Percentiles rank a stretch among this genome's conserved stretches.
Evolutionary conservation across 2,329 filamentous ascomycete species (phyloP).

Genomic region (Colletotrichum truncatum): DNA sequence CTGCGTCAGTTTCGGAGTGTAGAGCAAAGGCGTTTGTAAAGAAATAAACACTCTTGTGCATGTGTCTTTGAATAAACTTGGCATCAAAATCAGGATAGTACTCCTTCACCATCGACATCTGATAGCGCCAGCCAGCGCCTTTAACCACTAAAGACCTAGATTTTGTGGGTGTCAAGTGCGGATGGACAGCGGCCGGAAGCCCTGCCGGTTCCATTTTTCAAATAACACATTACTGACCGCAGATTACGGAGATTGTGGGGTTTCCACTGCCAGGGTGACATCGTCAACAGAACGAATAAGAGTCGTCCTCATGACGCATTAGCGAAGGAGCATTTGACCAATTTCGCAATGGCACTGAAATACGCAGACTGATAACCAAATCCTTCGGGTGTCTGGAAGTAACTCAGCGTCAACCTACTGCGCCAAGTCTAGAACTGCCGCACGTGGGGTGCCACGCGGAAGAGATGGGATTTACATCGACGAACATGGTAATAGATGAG

Average conservation of each 20-base stretch:
- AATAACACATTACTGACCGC: neutral
- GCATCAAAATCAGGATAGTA: no score
- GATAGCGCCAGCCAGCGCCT: neutral
- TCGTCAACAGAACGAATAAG: neutral
- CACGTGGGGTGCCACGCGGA: constrained; percentile 1
- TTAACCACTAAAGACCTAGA: no score
- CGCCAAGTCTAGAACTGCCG: constrained; percentile 1
- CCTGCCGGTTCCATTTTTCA: neutral
- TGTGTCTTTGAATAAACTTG: no score
- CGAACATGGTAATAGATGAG: neutral
- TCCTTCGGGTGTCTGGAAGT: neutral
- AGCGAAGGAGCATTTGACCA: neutral
- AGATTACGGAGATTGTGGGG: neutral
- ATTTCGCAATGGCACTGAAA: neutral
- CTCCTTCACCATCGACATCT: no score
- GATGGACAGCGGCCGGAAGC: neutral
- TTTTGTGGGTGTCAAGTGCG: no score
- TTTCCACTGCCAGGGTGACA: neutral
- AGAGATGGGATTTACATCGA: neutral
- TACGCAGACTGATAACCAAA: neutral
- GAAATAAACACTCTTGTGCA: no score
- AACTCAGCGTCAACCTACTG: neutral
- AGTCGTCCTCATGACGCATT: neutral
- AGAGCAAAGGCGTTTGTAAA: no score
- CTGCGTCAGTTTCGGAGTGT: no score